Percentiles rank a stretch among this genome's conserved stretches.
Conservation (phyloP, 305 asterid species). For the Ilex paraguariensis region DNA sequence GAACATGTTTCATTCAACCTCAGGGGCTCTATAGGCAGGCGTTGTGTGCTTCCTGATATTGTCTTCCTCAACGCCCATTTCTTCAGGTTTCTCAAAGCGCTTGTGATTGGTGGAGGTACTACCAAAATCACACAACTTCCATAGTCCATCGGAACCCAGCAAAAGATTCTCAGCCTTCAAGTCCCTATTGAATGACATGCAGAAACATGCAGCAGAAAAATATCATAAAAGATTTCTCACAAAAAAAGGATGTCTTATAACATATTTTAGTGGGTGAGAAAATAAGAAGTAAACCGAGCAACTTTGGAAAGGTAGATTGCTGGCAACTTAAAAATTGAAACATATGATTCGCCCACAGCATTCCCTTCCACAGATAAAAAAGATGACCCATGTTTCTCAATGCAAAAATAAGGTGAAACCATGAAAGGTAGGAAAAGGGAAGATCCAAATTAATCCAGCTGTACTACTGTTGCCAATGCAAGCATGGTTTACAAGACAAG, state of each 20-base stretch:
- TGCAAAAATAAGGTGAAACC: no score
- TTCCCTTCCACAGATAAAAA: no score
- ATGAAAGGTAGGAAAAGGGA: no score
- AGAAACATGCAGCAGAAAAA: slow-evolving; percentile 14
- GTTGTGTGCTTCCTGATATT: slow-evolving; percentile 91
- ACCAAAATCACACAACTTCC: slow-evolving; percentile 98
- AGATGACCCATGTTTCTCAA: no score
- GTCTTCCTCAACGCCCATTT: slow-evolving; percentile 98
- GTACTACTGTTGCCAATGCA: no score
- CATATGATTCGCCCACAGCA: no score
- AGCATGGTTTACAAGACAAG: no score
- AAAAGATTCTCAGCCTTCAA: slow-evolving; percentile 95
- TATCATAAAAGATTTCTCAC: slow-evolving; percentile 8
- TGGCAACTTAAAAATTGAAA: no score
- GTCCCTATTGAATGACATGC: slow-evolving; percentile 54
- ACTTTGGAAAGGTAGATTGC: no score
- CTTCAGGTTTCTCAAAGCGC: slow-evolving; percentile 94
- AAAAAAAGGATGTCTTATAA: not conserved
- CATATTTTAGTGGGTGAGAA: no score
- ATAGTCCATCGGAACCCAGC: slow-evolving; percentile 86
- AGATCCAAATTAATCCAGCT: no score
- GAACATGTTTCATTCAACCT: slow-evolving; percentile 57
- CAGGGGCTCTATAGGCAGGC: slow-evolving; percentile 98
- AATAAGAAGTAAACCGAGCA: no score
- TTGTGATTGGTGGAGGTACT: slow-evolving; percentile 95